Base-by-base conservation (phyloP, 2,329 filamentous ascomycete genomes). In the Diaporthe helianthi region DNA sequence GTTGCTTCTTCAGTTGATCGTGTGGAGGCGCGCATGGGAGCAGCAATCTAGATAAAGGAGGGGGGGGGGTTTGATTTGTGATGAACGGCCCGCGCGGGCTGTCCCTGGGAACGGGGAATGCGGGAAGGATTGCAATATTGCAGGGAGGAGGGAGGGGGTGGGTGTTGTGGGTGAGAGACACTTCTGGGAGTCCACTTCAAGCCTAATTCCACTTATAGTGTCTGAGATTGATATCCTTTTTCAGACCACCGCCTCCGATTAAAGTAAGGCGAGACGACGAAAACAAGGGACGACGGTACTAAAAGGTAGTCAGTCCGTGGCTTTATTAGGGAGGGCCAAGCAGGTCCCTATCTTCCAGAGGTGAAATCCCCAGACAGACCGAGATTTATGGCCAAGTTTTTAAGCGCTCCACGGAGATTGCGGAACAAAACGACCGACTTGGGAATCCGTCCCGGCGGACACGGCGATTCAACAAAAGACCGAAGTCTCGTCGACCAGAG, bases 401-500 rank as follows among this genome's bases (percentile, higher is more conserved):
- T n/a, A n/a, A n/a, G n/a, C n/a, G n/a, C n/a, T n/a, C 26, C 6
- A 33, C 26, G 41, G 58, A 26, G 29, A 22, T 1, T 44, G 19
- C 58, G 58, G 58, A 49, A 24, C 58, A 44, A 19, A 44, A 19
- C 7, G 10, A n/a, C 24, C n/a, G n/a, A n/a, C n/a, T n/a, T n/a
- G n/a, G n/a, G n/a, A n/a, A n/a, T 24, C 58, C 58, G 58, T 26
- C n/a, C n/a, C n/a, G n/a, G 10, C 4, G 33, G 22, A 41, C 38
- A 31, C 41, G 58, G 58, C 6, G 1, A 10, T 33, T 36, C 19
- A 13, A 26, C n/a, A 49, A 36, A 36, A 63, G 26, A 47, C 58
- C 58, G 58, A 63, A 49, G 44, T 63, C 29, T 63, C 44, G 44
- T 63, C 58, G 58, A 63, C 29, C 10, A 22, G 29, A 19, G 58